Percentiles rank a stretch among this genome's conserved stretches.
phyloP scores from a whole-genome alignment of 2,329 filamentous ascomycete genomes.

The Blastomyces silverae region DNA sequence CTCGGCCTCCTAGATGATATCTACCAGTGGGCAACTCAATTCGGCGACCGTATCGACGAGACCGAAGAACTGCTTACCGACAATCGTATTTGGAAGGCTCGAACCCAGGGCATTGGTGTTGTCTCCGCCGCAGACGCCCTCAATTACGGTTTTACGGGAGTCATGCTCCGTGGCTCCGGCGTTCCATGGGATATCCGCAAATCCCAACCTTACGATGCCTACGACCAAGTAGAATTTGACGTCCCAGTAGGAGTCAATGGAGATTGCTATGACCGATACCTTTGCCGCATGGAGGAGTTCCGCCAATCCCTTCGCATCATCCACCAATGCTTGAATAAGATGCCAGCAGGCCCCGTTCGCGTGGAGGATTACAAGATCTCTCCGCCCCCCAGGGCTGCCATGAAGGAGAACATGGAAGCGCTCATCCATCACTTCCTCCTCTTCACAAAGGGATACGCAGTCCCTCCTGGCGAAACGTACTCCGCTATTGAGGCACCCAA shows the following conservation, averaged over 20 bases:
- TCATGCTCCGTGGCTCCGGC: conserved; percentile 96
- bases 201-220: conserved; percentile 94
- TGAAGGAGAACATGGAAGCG: conserved; percentile 99
- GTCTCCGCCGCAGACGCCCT: conserved; percentile 89
- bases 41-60: conserved; percentile 96
- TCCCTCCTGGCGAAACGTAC: conserved; percentile 97
- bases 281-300: conserved; percentile 99
- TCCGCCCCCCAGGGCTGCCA: conserved; percentile 88
- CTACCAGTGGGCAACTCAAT: conserved; percentile 99
- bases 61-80: conserved; percentile 98
- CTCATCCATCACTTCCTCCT: conserved; percentile 98
- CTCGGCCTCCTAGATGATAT: conserved; percentile 94
- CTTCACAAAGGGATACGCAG: conserved; percentile 96
- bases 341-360: conserved; percentile 87
- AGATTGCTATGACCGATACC: conserved; percentile 98
- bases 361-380: conserved; percentile 99
- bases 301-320: conserved; percentile 96
- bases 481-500: conserved; percentile 98
- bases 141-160: conserved; percentile 92
- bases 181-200: conserved; percentile 96
- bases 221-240: conserved; percentile 96
- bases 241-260: conserved; percentile 94
- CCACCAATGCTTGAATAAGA: conserved; percentile 98
- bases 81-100: conserved; percentile 97
- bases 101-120: conserved; percentile 85